These are phyloP conservation scores for Rhodamnia argentea DNA, from an alignment of 345 rosid species.

Conservation along the genomic window DNA sequence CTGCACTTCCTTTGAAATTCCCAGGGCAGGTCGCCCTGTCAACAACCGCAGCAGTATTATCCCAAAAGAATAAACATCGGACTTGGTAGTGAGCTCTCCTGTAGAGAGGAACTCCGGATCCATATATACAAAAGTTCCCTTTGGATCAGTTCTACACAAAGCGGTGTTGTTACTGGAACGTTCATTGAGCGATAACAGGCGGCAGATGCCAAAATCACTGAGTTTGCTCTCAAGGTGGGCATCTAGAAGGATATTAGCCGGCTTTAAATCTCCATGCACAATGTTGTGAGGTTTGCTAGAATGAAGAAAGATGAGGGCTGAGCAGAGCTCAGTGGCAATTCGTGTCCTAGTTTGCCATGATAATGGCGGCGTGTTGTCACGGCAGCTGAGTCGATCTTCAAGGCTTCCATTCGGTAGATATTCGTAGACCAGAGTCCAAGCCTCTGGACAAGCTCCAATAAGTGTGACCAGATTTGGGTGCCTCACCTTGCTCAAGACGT, in stretches of 20 bases:
- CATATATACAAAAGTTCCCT: constrained; percentile 62
- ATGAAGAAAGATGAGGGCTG: constrained; percentile 80
- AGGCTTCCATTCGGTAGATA: constrained; percentile 88
- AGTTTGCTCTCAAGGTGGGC: constrained; percentile 67
- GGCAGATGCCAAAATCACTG: constrained; percentile 77
- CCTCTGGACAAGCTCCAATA: constrained; percentile 86
- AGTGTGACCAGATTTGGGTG: constrained; percentile 87
- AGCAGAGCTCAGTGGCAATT: constrained; percentile 74
- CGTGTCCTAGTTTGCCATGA: constrained; percentile 86
- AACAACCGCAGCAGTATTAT: constrained; percentile 59
- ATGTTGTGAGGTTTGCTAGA: constrained; percentile 69
- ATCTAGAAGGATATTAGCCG: constrained; percentile 79
- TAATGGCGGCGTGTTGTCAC: constrained; percentile 64
- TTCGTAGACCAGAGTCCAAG: constrained; percentile 72
- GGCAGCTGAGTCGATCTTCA: constrained; percentile 81
- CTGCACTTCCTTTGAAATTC: constrained; percentile 62
- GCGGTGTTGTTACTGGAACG: constrained; percentile 22
- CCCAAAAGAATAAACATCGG: constrained; percentile 89
- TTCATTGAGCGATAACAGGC: constrained; percentile 22
- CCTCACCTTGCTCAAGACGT: constrained; percentile 69
- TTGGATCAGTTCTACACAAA: constrained; percentile 45
- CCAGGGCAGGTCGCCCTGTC: constrained; percentile 61
- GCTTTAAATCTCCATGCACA: constrained; percentile 87
- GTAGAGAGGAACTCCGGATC: constrained; percentile 69
- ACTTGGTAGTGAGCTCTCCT: constrained; percentile 75